Evolutionary conservation across 2,329 filamentous ascomycete genomes (phyloP).

Genomic region (Ophiostoma himal-ulmi): DNA sequence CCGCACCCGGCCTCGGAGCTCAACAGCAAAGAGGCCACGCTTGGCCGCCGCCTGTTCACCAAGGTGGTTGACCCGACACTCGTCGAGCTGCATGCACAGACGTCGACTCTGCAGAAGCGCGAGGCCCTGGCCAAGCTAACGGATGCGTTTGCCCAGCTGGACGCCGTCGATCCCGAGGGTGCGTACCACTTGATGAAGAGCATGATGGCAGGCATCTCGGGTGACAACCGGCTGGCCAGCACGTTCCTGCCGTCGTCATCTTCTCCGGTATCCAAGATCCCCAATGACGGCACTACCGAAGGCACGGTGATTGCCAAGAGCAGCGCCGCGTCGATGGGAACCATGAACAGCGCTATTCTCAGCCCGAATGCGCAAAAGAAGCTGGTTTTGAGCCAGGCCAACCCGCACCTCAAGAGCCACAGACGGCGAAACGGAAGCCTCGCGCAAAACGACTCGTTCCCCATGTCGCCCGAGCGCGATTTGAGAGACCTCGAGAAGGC

Average conservation of each 20-base stretch:
- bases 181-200: constrained; percentile 77
- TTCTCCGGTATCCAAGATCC: constrained; percentile 32
- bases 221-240: constrained; percentile 59
- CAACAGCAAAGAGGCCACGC: constrained; percentile 70
- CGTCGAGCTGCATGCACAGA: constrained; percentile 82
- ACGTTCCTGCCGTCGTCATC: constrained; percentile 39
- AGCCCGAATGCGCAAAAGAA: constrained; percentile 48
- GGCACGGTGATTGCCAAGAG: constrained; percentile 56
- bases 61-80: constrained; percentile 78
- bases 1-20: constrained; percentile 38
- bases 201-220: constrained; percentile 66
- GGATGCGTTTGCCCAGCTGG: constrained; percentile 77
- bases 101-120: constrained; percentile 58
- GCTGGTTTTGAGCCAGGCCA: constrained; percentile 71
- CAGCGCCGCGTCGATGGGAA: constrained; percentile 32
- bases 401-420: constrained; percentile 78
- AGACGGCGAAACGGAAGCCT: constrained; percentile 55
- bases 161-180: constrained; percentile 84
- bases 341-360: constrained; percentile 30
- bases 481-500: constrained; percentile 43
- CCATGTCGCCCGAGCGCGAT: constrained; percentile 37
- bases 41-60: constrained; percentile 75
- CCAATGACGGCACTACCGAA: constrained; percentile 42
- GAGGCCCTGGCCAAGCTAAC: constrained; percentile 78
- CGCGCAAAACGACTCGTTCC: constrained; percentile 29